A percentile compares a stretch with the other conserved stretches of the same genome.
phyloP scores from a whole-genome alignment of 2,329 filamentous ascomycete species.

The Calonectria fujianensis region DNA sequence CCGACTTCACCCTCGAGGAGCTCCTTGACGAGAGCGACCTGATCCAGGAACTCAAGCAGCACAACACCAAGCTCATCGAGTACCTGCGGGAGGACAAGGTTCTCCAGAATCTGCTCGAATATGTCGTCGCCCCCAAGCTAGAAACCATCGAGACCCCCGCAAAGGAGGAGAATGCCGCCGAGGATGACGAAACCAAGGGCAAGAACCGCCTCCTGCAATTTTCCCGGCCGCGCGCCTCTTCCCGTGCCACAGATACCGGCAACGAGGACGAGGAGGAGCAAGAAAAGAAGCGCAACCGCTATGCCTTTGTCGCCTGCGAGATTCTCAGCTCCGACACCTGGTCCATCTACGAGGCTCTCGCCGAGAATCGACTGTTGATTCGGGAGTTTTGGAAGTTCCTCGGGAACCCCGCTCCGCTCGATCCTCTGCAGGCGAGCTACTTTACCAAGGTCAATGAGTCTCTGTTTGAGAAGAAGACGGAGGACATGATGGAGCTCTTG shows the following conservation, averaged over 20 bases:
- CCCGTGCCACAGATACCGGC: constrained; percentile 67
- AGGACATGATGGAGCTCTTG: constrained; percentile 95
- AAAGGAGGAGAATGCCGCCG: constrained; percentile 67
- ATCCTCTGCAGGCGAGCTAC: constrained; percentile 95
- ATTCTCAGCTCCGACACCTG: constrained; percentile 96
- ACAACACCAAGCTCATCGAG: constrained; percentile 98
- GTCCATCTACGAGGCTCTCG: constrained; percentile 94
- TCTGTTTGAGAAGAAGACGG: constrained; percentile 97
- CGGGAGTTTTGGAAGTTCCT: constrained; percentile 94
- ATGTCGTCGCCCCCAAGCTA: constrained; percentile 88
- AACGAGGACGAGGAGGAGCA: constrained; percentile 81
- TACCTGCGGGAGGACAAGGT: constrained; percentile 92
- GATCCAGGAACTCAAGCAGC: constrained; percentile 97
- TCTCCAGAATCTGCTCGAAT: constrained; percentile 89
- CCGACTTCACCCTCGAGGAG: constrained; percentile 96
- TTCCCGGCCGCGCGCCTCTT: constrained; percentile 72
- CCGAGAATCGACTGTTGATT: constrained; percentile 87
- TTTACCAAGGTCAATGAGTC: constrained; percentile 99
- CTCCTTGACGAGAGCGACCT: constrained; percentile 96
- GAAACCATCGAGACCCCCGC: constrained; percentile 72
- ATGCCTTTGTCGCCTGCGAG: constrained; percentile 94
- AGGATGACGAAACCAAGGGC: constrained; percentile 71
- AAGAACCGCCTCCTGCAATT: constrained; percentile 68
- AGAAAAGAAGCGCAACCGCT: constrained; percentile 94
- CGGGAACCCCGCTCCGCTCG: constrained; percentile 87